Evolutionary conservation across 2,329 filamentous ascomycete species (phyloP).

Genomic region (Sporothrix schenckii): DNA sequence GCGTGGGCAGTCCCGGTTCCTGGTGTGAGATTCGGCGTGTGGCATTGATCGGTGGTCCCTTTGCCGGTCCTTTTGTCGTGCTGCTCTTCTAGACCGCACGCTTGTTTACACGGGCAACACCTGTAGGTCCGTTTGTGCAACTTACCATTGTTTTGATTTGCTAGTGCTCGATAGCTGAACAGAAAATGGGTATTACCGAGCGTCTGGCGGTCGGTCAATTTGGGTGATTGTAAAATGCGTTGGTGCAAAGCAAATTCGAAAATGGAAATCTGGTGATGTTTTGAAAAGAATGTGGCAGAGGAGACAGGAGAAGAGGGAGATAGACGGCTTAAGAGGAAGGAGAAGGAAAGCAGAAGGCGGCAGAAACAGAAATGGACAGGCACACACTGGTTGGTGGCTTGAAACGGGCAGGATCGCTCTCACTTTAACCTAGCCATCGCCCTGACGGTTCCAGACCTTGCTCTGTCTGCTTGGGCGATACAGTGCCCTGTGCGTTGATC

Average conservation of each 20-base stretch:
- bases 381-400: constrained; percentile 1
- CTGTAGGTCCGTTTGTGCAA: constrained; percentile 24
- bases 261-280: constrained; percentile 20
- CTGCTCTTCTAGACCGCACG: background rate
- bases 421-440: background rate
- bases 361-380: constrained; percentile 6
- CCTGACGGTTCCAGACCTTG: background rate
- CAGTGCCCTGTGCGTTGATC: constrained; percentile 23
- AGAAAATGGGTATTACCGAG: background rate
- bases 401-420: constrained; percentile 16
- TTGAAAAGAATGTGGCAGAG: background rate
- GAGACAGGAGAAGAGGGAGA: background rate
- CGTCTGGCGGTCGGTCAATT: background rate
- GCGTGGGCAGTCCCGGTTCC: constrained; percentile 18
- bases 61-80: background rate
- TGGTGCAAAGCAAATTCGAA: background rate
- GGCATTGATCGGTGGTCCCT: background rate
- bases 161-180: constrained; percentile 2
- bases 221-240: background rate
- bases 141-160: constrained; percentile 29
- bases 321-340: background rate
- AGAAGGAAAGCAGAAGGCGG: background rate
- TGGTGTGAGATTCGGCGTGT: constrained; percentile 1
- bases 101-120: constrained; percentile 29
- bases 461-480: constrained; percentile 19